These are phyloP conservation scores for Bondarzewia mesenterica DNA, from an alignment of 1,284 basidiomycete species.

Conservation along the genomic window DNA sequence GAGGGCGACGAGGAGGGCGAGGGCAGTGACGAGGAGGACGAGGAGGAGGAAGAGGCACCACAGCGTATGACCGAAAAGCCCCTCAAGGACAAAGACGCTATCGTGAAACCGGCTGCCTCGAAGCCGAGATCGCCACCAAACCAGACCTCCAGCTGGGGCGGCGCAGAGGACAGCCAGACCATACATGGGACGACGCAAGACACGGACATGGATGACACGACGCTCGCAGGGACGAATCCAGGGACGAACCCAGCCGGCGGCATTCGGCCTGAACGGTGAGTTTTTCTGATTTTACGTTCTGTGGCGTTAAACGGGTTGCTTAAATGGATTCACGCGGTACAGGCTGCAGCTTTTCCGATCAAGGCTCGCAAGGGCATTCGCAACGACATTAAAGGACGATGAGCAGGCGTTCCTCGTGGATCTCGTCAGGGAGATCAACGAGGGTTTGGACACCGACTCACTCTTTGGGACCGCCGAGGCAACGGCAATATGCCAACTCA, in stretches of 20 bases:
- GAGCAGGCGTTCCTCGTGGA: constrained; percentile 69
- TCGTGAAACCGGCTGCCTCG: constrained; percentile 21
- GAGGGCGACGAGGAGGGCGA: constrained; percentile 33
- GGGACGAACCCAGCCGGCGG: constrained; percentile 31
- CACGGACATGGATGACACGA: constrained; percentile 49
- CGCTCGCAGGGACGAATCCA: constrained; percentile 22
- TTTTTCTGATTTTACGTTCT: constrained; percentile 7
- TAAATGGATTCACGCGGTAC: constrained; percentile 5
- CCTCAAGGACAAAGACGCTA: constrained; percentile 17
- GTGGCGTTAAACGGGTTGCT: background rate
- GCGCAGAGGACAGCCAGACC: constrained; percentile 36
- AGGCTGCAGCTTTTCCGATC: constrained; percentile 76
- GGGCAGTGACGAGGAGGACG: constrained; percentile 41
- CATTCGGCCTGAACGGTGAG: constrained; percentile 50
- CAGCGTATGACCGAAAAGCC: constrained; percentile 46
- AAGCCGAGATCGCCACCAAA: constrained; percentile 11
- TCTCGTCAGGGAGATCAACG: constrained; percentile 75
- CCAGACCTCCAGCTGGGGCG: constrained; percentile 49
- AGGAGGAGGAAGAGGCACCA: constrained; percentile 39
- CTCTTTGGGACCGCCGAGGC: constrained; percentile 82
- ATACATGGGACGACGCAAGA: constrained; percentile 29
- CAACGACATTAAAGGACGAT: constrained; percentile 61
- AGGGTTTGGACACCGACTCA: constrained; percentile 58
- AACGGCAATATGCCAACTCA: constrained; percentile 61
- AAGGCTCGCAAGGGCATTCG: constrained; percentile 65